Base-by-base conservation (phyloP, 495 filamentous ascomycete genomes). In the Patellaria atrata region DNA sequence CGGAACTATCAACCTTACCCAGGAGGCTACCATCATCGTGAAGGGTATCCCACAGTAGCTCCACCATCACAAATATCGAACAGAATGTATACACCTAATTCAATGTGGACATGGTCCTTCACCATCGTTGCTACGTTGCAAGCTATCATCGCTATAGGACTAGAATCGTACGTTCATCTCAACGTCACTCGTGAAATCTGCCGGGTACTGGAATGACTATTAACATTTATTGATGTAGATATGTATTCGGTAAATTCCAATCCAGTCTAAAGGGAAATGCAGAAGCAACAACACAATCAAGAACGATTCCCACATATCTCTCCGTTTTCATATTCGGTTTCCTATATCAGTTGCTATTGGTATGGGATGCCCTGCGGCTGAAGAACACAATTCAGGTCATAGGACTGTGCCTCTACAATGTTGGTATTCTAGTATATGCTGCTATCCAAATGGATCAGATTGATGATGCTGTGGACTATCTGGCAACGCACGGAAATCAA, bases 321-420 rank as follows among this genome's bases (percentile, higher is more conserved):
- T 77, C 87, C 8, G 68, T 97, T n/a, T 91, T 94, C 59, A 91
- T 94, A 53, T 93, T 97, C 57, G 89, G 82, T 33, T 93, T 91
- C 58, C 51, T 97, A 35, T 97, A 96, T 59, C 75, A 94, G 48
- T 54, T 96, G 4, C 55, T 89, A 21, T 62, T 97, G 16, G 77
- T 89, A 10, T 94, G 82, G 60, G 89, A 97, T 67, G 87, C 91
- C 2, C 63, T 97, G 39, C 75, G 84, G 30, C 61, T 86, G 51
- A 94, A 94, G 62, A 97, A 97, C 60, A 97, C 89, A 10, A 97
- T 97, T 68, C 89, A 97, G 57, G 67, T 97, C 53, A 96, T 97
- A 48, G 91, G 89, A 20, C 64, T 97, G 12, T 94, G 87, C 58
- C 47, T 87, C 22, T 92, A 85, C 58, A 94, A 97, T 57, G 48